Evolutionary conservation across 108 stramenopile genomes (phyloP).

Genomic region (Craspedostauros australis): DNA sequence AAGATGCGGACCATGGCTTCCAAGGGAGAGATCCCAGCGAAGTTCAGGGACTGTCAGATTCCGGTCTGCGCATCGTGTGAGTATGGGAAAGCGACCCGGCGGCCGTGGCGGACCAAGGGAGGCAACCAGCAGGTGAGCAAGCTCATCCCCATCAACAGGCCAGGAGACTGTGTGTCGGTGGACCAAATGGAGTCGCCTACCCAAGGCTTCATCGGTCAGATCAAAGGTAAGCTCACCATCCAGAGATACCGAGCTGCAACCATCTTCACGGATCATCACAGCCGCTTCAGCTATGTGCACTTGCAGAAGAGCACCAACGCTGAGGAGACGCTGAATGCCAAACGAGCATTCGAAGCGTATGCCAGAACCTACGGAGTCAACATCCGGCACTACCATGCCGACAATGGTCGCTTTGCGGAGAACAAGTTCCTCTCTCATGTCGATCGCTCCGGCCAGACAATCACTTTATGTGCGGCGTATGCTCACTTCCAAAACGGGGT

Average conservation of each 20-base stretch:
- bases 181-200: constrained; percentile 37
- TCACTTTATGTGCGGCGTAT: constrained; percentile 27
- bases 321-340: constrained; percentile 36
- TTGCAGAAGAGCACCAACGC: constrained; percentile 8
- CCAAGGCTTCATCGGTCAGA: constrained; percentile 44
- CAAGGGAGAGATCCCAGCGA: constrained; percentile 16
- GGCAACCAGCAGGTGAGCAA: not conserved
- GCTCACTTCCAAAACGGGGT: constrained; percentile 48
- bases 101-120: constrained; percentile 23
- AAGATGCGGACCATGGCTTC: constrained; percentile 15
- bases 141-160: not conserved
- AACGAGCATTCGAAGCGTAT: constrained; percentile 30
- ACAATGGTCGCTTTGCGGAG: constrained; percentile 18
- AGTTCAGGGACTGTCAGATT: constrained; percentile 2
- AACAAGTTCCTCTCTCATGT: too few species aligned
- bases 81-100: constrained; percentile 12
- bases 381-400: constrained; percentile 19
- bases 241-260: constrained; percentile 25
- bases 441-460: constrained; percentile 16
- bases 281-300: constrained; percentile 20
- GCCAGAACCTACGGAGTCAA: not conserved
- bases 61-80: constrained; percentile 27
- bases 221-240: constrained; percentile 26
- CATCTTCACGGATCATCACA: constrained; percentile 42
- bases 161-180: constrained; percentile 37